Base-by-base conservation (phyloP, 2,329 filamentous ascomycete species). In the Tolypocladium nubicola region DNA sequence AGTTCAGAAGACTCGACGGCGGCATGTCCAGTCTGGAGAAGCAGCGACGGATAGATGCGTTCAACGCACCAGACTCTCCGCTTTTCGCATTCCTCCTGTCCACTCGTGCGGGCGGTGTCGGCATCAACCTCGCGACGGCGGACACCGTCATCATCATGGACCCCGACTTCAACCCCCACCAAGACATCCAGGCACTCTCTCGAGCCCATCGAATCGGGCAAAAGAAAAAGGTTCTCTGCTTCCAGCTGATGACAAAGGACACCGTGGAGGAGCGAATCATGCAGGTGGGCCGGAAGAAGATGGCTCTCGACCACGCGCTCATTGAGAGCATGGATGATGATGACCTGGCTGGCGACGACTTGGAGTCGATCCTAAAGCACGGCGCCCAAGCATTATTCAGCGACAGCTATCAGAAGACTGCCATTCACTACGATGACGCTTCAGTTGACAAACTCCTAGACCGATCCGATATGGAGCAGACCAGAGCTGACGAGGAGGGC, bases 121-220 rank as follows among this genome's bases (percentile, higher is more conserved):
- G 94, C 19, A 99, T 99, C 76, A 99, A 99, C 68, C 79, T 99
- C 57, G 94, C 94, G 0, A 96, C 92, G 9, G 94, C 94, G 3
- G 94, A 99, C 67, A 99, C 94, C 0, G 95, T 99, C 60, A 97
- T 99, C 62, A 97, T 99, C 62, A 84, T 97, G 63, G 92, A 99
- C 65, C 90, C 90, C 0, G 94, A 99, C 68, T 97, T 96, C 77
- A 99, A 99, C 61, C 94, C 94, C 0, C 94, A 99, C 67, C 94
- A 99, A 71, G 95, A 99, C 66, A 88, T 99, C 45, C 94, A 99
- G 70, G 94, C 94, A 0, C 79, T 99, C 37, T 96, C 93, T 37
- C 86, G 95, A 62, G 94, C 93, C 21, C 94, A 99, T 71, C 87
- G 94, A 33, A 97, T 99, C 61, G 95, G 95, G 0, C 95, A 99